A percentile compares a stretch with the other conserved stretches of the same genome.
These are phyloP conservation scores for Exophiala mesophila DNA, from an alignment of 2,329 filamentous ascomycete genomes.

Conservation along the genomic window DNA sequence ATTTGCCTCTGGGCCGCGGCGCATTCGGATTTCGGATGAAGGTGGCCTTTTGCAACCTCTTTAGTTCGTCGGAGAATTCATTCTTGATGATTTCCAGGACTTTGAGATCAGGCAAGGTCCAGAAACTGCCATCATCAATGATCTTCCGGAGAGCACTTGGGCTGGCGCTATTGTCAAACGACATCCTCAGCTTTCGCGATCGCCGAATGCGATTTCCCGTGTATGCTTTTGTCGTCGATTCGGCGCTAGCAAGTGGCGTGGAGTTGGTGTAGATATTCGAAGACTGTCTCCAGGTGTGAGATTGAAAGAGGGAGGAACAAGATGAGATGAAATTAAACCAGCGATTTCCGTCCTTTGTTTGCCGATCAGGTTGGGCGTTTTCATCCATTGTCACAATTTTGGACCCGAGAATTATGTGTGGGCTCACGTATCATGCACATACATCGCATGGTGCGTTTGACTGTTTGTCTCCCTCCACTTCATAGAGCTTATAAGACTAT, in stretches of 20 bases:
- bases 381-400: slow-evolving; percentile 9
- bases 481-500: too few species aligned
- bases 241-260: background rate
- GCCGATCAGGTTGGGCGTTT: background rate
- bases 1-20: slow-evolving; percentile 12
- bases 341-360: background rate
- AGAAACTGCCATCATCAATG: slow-evolving; percentile 16
- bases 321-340: slow-evolving; percentile 3
- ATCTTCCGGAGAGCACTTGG: slow-evolving; percentile 2
- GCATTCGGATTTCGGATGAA: slow-evolving; percentile 12
- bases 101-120: slow-evolving; percentile 18
- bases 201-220: background rate
- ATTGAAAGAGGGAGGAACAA: background rate
- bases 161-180: background rate
- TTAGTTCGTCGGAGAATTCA: slow-evolving; percentile 29
- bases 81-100: slow-evolving; percentile 26
- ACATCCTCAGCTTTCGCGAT: slow-evolving; percentile 2
- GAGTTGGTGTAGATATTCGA: background rate
- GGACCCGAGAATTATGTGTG: background rate
- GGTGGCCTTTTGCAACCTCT: slow-evolving; percentile 29
- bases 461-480: too few species aligned
- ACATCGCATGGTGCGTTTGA: background rate
- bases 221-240: background rate
- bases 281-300: background rate
- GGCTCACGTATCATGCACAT: background rate